These are phyloP conservation scores for Meripilus lineatus DNA, from an alignment of 1,284 basidiomycete species.

Conservation along the genomic window DNA sequence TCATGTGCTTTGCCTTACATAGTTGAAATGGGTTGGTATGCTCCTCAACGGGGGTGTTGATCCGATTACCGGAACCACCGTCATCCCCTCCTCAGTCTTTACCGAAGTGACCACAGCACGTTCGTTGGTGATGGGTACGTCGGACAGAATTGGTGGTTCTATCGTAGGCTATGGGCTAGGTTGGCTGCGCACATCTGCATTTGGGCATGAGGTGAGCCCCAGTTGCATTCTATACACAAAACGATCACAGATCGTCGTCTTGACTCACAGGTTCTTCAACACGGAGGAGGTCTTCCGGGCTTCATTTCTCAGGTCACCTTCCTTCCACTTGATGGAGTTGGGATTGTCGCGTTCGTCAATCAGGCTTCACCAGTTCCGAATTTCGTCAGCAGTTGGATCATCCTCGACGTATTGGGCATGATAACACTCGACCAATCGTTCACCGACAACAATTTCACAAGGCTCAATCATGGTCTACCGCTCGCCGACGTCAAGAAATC, in stretches of 20 bases:
- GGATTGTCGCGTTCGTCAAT: constrained; percentile 39
- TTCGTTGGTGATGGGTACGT: constrained; percentile 9
- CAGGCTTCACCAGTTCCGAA: constrained; percentile 27
- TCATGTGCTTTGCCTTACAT: background rate
- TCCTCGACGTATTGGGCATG: too few species aligned
- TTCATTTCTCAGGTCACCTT: constrained; percentile 33
- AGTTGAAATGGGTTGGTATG: constrained; percentile 40
- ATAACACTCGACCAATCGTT: background rate
- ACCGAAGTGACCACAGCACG: constrained; percentile 34
- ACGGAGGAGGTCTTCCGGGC: constrained; percentile 32
- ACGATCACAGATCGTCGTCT: constrained; percentile 24
- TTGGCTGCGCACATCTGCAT: constrained; percentile 34
- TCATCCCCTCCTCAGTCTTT: constrained; percentile 35
- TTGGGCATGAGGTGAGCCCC: constrained; percentile 31
- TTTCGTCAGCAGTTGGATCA: constrained; percentile 12
- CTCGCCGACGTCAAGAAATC: too few species aligned
- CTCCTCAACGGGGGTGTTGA: constrained; percentile 39
- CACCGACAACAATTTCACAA: background rate
- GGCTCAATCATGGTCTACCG: too few species aligned
- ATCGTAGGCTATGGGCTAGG: constrained; percentile 37
- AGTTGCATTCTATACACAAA: constrained; percentile 9
- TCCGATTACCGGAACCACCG: constrained; percentile 33
- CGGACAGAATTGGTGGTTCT: constrained; percentile 10
- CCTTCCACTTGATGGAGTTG: constrained; percentile 30
- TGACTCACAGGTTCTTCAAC: constrained; percentile 31